phyloP scores from a whole-genome alignment of 148 eudicot genomes.

The Dianthus caryophyllus region DNA sequence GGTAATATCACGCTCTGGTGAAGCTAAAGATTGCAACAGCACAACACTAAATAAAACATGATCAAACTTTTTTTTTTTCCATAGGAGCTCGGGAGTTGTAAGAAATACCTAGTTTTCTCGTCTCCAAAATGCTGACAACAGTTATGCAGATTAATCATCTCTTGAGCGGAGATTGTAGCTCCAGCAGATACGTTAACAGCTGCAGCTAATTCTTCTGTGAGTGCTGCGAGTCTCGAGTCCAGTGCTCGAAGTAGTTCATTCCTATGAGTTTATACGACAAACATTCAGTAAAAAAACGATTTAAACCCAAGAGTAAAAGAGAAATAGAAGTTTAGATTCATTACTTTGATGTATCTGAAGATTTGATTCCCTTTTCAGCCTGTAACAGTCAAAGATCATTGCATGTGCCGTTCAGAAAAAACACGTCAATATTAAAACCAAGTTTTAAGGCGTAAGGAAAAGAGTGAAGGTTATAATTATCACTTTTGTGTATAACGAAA shows the following conservation, averaged over 20 bases:
- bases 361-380: slow-evolving; percentile 38
- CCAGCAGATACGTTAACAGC: slow-evolving; percentile 65
- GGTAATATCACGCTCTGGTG: not conserved
- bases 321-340: slow-evolving; percentile 14
- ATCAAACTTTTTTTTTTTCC: not conserved
- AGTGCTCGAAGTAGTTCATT: slow-evolving; percentile 87
- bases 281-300: slow-evolving; percentile 21
- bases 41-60: not conserved
- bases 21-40: not conserved
- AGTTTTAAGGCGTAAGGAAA: slow-evolving; percentile 10
- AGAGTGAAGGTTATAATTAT: slow-evolving; percentile 4
- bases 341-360: slow-evolving; percentile 87
- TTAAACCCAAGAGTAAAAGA: slow-evolving; percentile 1
- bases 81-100: not conserved
- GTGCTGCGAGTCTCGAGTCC: slow-evolving; percentile 69
- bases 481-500: slow-evolving; percentile 74
- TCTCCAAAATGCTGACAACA: slow-evolving; percentile 69
- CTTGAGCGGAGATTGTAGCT: slow-evolving; percentile 37
- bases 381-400: slow-evolving; percentile 27
- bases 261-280: slow-evolving; percentile 38
- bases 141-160: slow-evolving; percentile 46
- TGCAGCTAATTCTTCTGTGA: slow-evolving; percentile 59
- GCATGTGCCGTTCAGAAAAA: slow-evolving; percentile 11
- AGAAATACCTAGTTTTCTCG: slow-evolving; percentile 51
- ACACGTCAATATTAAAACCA: slow-evolving; percentile 21